phyloP scores from a whole-genome alignment of 1,284 basidiomycete species.

The Cystobasidium sp. region DNA sequence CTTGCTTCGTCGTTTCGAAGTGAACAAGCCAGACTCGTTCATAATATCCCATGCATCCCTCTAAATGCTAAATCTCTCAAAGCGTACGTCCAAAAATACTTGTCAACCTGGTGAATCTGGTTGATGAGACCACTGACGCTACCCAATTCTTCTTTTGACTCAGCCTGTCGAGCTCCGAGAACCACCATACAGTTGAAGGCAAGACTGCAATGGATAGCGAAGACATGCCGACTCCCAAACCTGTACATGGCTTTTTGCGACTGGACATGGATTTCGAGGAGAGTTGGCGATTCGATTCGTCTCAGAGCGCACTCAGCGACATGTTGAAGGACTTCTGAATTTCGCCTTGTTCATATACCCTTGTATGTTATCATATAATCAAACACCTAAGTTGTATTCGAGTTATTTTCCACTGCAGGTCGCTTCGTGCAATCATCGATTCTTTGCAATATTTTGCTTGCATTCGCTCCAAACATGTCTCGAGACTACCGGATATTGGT shows the following conservation, averaged over 20 bases:
- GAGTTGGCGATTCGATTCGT: conserved; percentile 16
- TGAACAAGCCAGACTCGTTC: conserved; percentile 2
- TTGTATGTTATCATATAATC: too few species aligned
- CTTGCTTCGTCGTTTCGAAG: neutral
- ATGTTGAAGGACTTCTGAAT: conserved; percentile 26
- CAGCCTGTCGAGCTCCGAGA: too few species aligned
- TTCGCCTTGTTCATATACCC: too few species aligned
- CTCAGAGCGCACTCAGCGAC: conserved; percentile 20
- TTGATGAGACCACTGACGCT: too few species aligned
- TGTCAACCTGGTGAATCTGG: too few species aligned
- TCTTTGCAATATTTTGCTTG: neutral
- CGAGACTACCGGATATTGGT: conserved; percentile 33
- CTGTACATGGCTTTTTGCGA: neutral
- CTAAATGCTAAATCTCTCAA: neutral
- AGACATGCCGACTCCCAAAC: neutral
- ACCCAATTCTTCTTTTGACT: too few species aligned
- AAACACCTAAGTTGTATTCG: too few species aligned
- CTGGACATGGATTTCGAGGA: neutral
- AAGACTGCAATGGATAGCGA: neutral
- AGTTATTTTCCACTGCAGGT: neutral
- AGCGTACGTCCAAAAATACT: neutral
- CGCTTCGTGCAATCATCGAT: too few species aligned
- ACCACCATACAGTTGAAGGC: too few species aligned
- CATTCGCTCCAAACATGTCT: conserved; percentile 19
- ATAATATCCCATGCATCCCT: conserved; percentile 8